A percentile compares a stretch with the other conserved stretches of the same genome.
phyloP scores from a whole-genome alignment of 345 rosid genomes.

The Physaria fendleri region DNA sequence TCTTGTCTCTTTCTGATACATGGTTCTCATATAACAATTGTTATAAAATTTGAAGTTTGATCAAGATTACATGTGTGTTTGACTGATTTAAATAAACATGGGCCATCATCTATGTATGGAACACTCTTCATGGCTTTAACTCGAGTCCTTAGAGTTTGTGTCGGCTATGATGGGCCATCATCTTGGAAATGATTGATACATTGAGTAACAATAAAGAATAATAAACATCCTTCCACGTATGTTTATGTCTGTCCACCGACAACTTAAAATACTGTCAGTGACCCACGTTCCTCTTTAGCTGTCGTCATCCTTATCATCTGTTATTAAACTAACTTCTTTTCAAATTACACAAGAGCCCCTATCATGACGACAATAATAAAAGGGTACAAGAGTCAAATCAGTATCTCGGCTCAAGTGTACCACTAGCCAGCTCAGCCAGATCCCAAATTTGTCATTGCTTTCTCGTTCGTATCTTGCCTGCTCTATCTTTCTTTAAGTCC shows the following conservation, averaged over 20 bases:
- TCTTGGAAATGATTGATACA: too few relatives aligned
- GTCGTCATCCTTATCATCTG: constrained; percentile 19
- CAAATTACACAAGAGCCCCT: constrained; percentile 13
- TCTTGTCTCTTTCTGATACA: not conserved
- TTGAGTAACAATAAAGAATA: not conserved
- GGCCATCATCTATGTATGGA: too few relatives aligned
- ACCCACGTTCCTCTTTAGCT: constrained; percentile 31
- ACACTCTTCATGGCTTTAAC: too few relatives aligned
- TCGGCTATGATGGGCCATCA: too few relatives aligned
- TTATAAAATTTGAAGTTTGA: too few relatives aligned
- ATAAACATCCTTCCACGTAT: not conserved
- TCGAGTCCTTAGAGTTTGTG: too few relatives aligned
- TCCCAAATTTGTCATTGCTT: constrained; percentile 13
- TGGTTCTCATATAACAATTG: too few relatives aligned
- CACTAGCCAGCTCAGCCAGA: constrained; percentile 34
- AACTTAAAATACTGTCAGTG: constrained; percentile 11
- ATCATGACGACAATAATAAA: not conserved
- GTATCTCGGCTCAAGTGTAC: not conserved
- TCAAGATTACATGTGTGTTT: too few relatives aligned
- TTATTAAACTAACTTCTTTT: constrained; percentile 5
- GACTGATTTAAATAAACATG: too few relatives aligned
- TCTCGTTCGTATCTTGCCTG: not conserved
- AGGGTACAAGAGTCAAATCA: constrained; percentile 23
- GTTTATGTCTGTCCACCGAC: constrained; percentile 22
- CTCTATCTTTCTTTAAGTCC: constrained; percentile 30